Conservation (phyloP, 352 stramenopile species). For the Phytophthora cryptogea region DNA sequence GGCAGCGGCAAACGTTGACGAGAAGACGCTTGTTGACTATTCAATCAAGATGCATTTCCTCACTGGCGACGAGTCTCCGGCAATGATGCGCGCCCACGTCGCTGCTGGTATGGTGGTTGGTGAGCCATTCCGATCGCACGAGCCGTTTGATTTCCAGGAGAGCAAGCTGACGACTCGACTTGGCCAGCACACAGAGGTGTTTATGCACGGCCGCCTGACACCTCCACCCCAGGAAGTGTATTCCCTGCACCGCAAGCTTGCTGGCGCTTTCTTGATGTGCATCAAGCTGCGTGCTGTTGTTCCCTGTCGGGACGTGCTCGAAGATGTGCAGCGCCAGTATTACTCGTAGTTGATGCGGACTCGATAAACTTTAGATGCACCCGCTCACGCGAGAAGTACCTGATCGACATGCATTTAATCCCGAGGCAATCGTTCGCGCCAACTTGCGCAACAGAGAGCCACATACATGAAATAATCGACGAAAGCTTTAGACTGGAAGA, state of each 20-base stretch:
- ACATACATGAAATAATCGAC: slow-evolving; percentile 10
- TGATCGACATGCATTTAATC: slow-evolving; percentile 3
- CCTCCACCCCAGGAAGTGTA: slow-evolving; percentile 98
- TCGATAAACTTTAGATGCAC: background rate
- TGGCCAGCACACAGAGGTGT: slow-evolving; percentile 94
- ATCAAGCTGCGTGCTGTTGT: slow-evolving; percentile 97
- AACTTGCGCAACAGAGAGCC: slow-evolving; percentile 2
- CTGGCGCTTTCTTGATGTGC: slow-evolving; percentile 98
- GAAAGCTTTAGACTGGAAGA: slow-evolving; percentile 18
- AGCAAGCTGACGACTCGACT: slow-evolving; percentile 95
- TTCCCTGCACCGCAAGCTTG: slow-evolving; percentile 98
- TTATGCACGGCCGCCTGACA: slow-evolving; percentile 94
- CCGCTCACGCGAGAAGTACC: background rate
- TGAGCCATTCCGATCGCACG: slow-evolving; percentile 94
- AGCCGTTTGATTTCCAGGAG: slow-evolving; percentile 96
- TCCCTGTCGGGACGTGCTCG: slow-evolving; percentile 92
- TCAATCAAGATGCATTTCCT: slow-evolving; percentile 97
- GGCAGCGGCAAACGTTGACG: slow-evolving; percentile 95
- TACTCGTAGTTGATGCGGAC: slow-evolving; percentile 26
- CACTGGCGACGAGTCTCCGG: slow-evolving; percentile 96
- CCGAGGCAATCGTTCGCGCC: slow-evolving; percentile 1
- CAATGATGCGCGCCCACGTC: slow-evolving; percentile 97
- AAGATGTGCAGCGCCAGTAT: slow-evolving; percentile 83
- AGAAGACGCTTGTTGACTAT: slow-evolving; percentile 89
- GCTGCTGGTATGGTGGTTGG: slow-evolving; percentile 97